Conservation (phyloP, 306 rosid species). For the Ammopiptanthus mongolicus region DNA sequence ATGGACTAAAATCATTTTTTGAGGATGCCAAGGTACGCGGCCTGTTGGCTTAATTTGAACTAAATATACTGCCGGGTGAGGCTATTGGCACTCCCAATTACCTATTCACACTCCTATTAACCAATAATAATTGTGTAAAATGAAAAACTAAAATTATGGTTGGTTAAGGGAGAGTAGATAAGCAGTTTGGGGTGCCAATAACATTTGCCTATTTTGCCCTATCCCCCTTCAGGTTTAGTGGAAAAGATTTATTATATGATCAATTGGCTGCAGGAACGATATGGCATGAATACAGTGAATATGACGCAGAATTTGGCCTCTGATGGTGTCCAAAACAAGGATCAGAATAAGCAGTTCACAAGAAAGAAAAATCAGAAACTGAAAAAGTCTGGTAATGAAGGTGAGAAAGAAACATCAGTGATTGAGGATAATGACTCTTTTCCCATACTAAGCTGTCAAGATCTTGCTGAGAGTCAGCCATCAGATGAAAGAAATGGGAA, state of each 20-base stretch:
- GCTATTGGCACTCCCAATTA: no score
- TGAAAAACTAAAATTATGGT: no score
- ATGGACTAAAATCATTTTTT: slow-evolving; percentile 68
- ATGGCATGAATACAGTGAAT: slow-evolving; percentile 39
- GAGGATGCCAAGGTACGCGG: slow-evolving; percentile 52
- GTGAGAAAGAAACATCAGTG: slow-evolving; percentile 27
- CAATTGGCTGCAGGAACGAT: slow-evolving; percentile 54
- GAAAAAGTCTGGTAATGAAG: slow-evolving; percentile 28
- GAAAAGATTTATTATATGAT: slow-evolving; percentile 4
- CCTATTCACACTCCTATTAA: no score
- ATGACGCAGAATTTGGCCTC: slow-evolving; percentile 25
- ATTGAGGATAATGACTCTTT: slow-evolving; percentile 27
- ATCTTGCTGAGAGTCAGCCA: slow-evolving; percentile 30
- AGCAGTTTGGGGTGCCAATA: no score
- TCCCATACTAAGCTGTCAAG: slow-evolving; percentile 34
- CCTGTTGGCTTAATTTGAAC: slow-evolving; percentile 10
- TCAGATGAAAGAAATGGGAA: slow-evolving; percentile 27
- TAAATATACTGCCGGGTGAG: background rate
- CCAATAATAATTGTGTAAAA: no score
- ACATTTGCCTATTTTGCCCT: background rate
- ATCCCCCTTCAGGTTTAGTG: background rate
- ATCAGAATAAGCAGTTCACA: slow-evolving; percentile 26
- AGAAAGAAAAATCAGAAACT: slow-evolving; percentile 39
- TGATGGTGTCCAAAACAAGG: slow-evolving; percentile 26
- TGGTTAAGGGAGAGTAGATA: no score